Base-by-base conservation (phyloP, 1,139 yeast genomes). In the Yamadazyma songkhlaensis region DNA sequence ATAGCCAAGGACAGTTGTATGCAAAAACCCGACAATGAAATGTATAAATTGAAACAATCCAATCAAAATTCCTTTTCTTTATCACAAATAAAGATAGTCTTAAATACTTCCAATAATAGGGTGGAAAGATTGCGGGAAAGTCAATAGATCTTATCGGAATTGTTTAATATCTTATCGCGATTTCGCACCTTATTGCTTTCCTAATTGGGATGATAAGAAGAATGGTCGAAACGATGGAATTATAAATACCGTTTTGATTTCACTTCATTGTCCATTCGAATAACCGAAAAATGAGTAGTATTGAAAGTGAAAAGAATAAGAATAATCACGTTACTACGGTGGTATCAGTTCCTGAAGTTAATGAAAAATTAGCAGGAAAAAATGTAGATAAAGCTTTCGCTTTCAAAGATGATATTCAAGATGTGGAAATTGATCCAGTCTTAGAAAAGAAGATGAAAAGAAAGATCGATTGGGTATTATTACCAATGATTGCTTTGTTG, bases 401-500 rank as follows among this genome's bases (percentile, higher is more conserved):
- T n/a, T 42, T 34, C 25, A 32, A 25, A 27, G 42, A 42, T n/a
- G 39, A 34, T 4, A 28, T 33, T 21, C 36, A 37, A 25, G 42
- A 29, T 14, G 27, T 42, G 14, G 39, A 30, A 9, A 23, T 51
- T 6, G 50, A 46, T 39, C 40, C 37, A 11, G 39, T 15, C 13
- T 32, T 39, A 7, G 42, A 46, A 27, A 40, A 35, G 28, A 44
- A 34, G 14, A 20, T 52, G 24, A 54, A 40, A 8, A 30, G 74
- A 39, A 81, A 79, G 49, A 74, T 77, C 29, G 85, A 80, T 50
- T 32, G 68, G 9, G 70, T 57, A 44, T 50, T 81, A 42, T 58
- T 77, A 46, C 81, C 85, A 0, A 42, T 79, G 35, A 63, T 80
- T 62, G 72, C 79, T 48, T 43, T 75, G 12, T 53, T 79, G 20